Conservation (phyloP, 1,284 basidiomycete genomes). For the Blastosporella zonata region DNA sequence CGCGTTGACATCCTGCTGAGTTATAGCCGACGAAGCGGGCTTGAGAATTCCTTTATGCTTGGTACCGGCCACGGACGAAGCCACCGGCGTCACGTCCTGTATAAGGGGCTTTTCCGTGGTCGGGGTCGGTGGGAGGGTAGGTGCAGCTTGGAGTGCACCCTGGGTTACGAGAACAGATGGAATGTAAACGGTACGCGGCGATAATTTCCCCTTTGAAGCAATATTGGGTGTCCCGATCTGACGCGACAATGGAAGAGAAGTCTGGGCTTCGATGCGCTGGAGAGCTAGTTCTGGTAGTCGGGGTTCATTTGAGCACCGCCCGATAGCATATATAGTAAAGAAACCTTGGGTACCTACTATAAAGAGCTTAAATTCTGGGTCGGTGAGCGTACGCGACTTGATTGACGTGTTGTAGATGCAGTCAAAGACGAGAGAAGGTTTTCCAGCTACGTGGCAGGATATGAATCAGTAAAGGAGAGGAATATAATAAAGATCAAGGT, state of each 20-base stretch:
- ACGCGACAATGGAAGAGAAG: slow-evolving; percentile 54
- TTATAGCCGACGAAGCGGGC: slow-evolving; percentile 6
- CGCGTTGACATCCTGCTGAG: background rate
- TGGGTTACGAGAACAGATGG: slow-evolving; percentile 40
- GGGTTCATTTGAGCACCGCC: background rate
- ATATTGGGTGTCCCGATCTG: slow-evolving; percentile 70
- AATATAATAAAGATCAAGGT: background rate
- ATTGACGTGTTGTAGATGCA: slow-evolving; percentile 59
- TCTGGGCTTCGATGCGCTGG: slow-evolving; percentile 63
- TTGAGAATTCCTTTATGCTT: slow-evolving; percentile 24
- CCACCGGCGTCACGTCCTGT: slow-evolving; percentile 15
- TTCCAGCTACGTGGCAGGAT: slow-evolving; percentile 51
- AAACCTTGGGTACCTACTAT: slow-evolving; percentile 48
- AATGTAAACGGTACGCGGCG: slow-evolving; percentile 53
- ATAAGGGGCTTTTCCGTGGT: slow-evolving; percentile 15
- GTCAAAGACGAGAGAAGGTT: slow-evolving; percentile 66
- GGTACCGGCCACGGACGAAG: background rate
- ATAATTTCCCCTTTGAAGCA: slow-evolving; percentile 59
- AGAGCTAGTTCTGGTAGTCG: slow-evolving; percentile 56
- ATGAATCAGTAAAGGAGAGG: slow-evolving; percentile 10
- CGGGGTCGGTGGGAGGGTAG: slow-evolving; percentile 1
- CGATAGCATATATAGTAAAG: background rate
- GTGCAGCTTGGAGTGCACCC: too few species aligned
- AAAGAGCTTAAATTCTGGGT: slow-evolving; percentile 64
- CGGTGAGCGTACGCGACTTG: slow-evolving; percentile 53